Evolutionary conservation across 2,329 filamentous ascomycete genomes (phyloP).

Genomic region (Colletotrichum endophyticum): DNA sequence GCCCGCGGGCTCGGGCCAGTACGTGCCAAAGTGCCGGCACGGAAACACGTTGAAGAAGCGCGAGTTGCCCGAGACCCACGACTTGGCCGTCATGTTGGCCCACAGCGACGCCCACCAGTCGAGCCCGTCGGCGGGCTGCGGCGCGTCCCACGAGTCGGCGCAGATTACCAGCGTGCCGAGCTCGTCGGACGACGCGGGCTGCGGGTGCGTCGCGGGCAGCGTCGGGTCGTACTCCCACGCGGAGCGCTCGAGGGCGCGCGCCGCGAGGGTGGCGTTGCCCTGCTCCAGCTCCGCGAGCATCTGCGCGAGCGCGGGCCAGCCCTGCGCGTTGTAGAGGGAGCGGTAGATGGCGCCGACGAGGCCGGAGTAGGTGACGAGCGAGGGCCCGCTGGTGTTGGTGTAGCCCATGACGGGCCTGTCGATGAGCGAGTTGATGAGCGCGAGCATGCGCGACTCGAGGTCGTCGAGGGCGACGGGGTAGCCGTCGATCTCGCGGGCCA

Average conservation of each 20-base stretch:
- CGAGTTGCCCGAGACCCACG: conserved; percentile 53
- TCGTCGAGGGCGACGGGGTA: conserved; percentile 35
- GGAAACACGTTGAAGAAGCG: conserved; percentile 50
- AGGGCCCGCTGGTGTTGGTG: conserved; percentile 41
- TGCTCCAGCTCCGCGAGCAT: conserved; percentile 48
- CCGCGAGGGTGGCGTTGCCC: conserved; percentile 48
- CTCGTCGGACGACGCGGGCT: conserved; percentile 40
- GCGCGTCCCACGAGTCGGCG: conserved; percentile 49
- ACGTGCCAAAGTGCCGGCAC: conserved; percentile 48
- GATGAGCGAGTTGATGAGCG: conserved; percentile 40
- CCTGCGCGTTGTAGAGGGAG: conserved; percentile 46
- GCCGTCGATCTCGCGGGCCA: conserved; percentile 38
- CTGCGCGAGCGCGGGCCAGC: conserved; percentile 46
- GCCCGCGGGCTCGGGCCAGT: conserved; percentile 51
- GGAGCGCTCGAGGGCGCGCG: conserved; percentile 38
- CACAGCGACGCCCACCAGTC: conserved; percentile 52
- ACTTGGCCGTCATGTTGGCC: conserved; percentile 49
- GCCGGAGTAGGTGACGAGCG: conserved; percentile 49
- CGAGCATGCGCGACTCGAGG: conserved; percentile 44
- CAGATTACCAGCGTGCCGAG: conserved; percentile 48
- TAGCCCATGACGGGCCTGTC: conserved; percentile 44
- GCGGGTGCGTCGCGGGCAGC: conserved; percentile 28
- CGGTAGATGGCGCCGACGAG: conserved; percentile 44
- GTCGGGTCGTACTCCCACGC: conserved; percentile 48
- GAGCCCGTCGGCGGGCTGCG: conserved; percentile 38